Evolutionary conservation across 352 stramenopile genomes (phyloP), one percentile per base, ranked within the genome.

Genomic region (Phytopythium ostracodes): DNA sequence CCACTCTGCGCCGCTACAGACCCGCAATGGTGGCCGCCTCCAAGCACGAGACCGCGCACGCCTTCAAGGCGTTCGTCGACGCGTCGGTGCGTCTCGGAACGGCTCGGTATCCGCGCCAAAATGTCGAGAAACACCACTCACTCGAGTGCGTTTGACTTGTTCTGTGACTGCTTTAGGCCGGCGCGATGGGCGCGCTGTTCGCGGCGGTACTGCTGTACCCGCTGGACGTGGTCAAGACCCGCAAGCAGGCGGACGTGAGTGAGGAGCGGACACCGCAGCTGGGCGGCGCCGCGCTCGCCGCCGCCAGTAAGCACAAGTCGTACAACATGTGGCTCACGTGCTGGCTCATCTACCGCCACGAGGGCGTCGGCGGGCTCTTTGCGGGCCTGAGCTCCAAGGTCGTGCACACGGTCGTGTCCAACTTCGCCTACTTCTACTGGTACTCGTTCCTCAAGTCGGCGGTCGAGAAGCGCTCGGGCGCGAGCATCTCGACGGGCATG

Each of bases 361-460:
- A 93, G 53, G 81, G 84, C 12, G 40, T 87, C 27, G 68, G 80
- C 24, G 84, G 84, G 1, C 69, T 90, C 53, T 90, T 91, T 59
- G 76, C 81, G 0, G 84, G 84, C 0, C 70, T 91, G 12, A 83
- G 78, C 65, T 90, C 84, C 55, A 93, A 93, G 67, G 72, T 87
- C 35, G 73, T 84, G 60, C 81, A 91, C 70, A 93, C 84, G 38
- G 73, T 90, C 35, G 67, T 81, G 46, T 88, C 81, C 53, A 91
- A 88, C 67, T 93, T 93, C 66, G 82, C 77, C 51, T 93, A 91
- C 69, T 93, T 93, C 59, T 93, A 93, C 69, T 93, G 84, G 78
- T 93, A 91, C 62, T 87, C 84, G 56, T 88, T 89, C 64, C 80
- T 93, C 60, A 91, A 91, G 65, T 70, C 75, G 35, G 70, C 71